Evolutionary conservation across 306 rosid species (phyloP).

Genomic region (Rosa persica): DNA sequence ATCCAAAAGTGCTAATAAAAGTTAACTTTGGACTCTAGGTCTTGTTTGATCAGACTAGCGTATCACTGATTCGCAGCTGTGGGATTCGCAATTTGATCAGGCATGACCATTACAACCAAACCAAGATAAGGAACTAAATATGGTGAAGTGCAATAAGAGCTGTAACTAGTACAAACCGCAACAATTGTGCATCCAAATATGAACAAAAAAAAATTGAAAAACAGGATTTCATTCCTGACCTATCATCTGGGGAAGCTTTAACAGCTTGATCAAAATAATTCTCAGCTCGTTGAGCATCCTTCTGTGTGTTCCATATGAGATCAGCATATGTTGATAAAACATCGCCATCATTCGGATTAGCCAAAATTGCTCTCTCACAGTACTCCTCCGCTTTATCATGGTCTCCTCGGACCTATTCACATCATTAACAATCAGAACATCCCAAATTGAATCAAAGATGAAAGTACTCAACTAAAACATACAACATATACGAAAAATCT

Average conservation of each 20-base stretch:
- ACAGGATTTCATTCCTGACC: constrained; percentile 34
- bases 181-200: background rate
- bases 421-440: background rate
- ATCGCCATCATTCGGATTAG: constrained; percentile 58
- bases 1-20: background rate
- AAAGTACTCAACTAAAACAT: background rate
- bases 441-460: background rate
- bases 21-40: background rate
- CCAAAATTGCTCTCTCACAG: constrained; percentile 69
- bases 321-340: constrained; percentile 58
- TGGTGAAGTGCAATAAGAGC: background rate
- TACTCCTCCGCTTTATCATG: constrained; percentile 64
- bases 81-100: constrained; percentile 1
- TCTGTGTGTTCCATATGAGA: constrained; percentile 64
- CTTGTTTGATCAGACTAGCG: background rate
- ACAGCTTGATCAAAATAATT: constrained; percentile 71
- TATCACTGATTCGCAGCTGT: background rate
- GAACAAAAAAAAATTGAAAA: background rate
- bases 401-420: constrained; percentile 62
- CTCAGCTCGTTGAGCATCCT: constrained; percentile 62
- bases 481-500: background rate
- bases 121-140: background rate
- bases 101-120: background rate
- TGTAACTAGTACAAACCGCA: background rate
- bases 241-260: constrained; percentile 57